Evolutionary conservation across 164 flowering plant genomes (phyloP).

Genomic region (Annona squamosa): DNA sequence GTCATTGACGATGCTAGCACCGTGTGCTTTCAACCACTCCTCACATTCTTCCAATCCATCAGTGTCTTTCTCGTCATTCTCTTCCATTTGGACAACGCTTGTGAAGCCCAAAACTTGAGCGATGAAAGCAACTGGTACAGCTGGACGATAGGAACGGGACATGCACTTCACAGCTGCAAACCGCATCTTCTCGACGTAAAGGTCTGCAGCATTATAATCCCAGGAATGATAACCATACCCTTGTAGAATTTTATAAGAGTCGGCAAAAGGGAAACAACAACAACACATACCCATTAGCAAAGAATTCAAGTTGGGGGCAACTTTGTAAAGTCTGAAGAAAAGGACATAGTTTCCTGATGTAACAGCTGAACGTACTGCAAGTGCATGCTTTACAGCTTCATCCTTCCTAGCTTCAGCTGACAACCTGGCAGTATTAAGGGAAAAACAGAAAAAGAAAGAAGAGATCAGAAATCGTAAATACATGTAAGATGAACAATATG

Average conservation of each 20-base stretch:
- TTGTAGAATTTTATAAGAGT: background rate
- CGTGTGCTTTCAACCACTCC: constrained; percentile 94
- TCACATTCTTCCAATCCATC: constrained; percentile 75
- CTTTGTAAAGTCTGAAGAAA: constrained; percentile 79
- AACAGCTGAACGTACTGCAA: constrained; percentile 88
- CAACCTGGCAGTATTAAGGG: constrained; percentile 40
- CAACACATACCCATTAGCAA: constrained; percentile 75
- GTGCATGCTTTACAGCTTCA: constrained; percentile 84
- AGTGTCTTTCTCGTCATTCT: constrained; percentile 35
- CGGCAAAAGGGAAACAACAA: background rate
- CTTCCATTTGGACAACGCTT: constrained; percentile 27
- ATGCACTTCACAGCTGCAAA: constrained; percentile 84
- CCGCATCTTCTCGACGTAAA: constrained; percentile 87
- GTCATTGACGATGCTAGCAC: constrained; percentile 63
- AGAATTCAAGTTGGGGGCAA: constrained; percentile 71
- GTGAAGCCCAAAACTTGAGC: constrained; percentile 74
- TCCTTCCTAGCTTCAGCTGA: constrained; percentile 60
- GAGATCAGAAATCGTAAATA: background rate
- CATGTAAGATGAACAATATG: background rate
- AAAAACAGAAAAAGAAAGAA: background rate
- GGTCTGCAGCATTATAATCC: constrained; percentile 43
- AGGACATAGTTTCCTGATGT: constrained; percentile 78
- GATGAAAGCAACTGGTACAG: constrained; percentile 67
- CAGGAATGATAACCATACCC: background rate
- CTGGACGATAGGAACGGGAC: constrained; percentile 86